A percentile compares a stretch with the other conserved stretches of the same genome.
Conservation (phyloP, 257 asterid species). For the Nicotiana paniculata region DNA sequence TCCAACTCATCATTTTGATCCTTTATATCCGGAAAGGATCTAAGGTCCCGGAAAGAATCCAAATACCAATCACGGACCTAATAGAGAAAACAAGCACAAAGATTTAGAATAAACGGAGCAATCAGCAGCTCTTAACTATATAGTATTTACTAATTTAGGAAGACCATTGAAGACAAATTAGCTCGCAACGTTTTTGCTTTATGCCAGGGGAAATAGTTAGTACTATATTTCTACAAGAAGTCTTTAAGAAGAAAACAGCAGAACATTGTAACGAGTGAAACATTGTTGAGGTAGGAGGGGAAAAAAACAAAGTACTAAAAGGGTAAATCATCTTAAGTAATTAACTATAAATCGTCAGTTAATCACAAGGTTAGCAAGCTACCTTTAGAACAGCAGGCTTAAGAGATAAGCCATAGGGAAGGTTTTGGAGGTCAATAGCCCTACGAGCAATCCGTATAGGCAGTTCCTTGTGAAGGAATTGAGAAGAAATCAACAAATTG, state of each 20-base stretch:
- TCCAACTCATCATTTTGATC: slow-evolving; percentile 58
- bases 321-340: background rate
- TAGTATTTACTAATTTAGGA: background rate
- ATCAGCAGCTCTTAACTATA: background rate
- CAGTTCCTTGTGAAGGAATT: slow-evolving; percentile 81
- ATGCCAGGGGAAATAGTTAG: no score
- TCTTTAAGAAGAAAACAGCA: no score
- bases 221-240: no score
- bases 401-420: slow-evolving; percentile 70
- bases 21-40: slow-evolving; percentile 66
- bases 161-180: background rate
- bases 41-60: slow-evolving; percentile 90
- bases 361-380: no score
- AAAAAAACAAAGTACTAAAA: background rate
- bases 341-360: background rate
- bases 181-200: background rate
- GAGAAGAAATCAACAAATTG: slow-evolving; percentile 71
- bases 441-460: slow-evolving; percentile 86
- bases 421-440: slow-evolving; percentile 71
- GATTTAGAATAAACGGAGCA: background rate
- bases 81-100: background rate
- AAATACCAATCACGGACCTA: slow-evolving; percentile 82
- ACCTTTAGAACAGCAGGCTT: slow-evolving; percentile 86
- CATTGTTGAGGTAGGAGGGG: no score
- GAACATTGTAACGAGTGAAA: no score